These are phyloP conservation scores for Solanum peruvianum DNA, from an alignment of 257 asterid species.

Conservation along the genomic window DNA sequence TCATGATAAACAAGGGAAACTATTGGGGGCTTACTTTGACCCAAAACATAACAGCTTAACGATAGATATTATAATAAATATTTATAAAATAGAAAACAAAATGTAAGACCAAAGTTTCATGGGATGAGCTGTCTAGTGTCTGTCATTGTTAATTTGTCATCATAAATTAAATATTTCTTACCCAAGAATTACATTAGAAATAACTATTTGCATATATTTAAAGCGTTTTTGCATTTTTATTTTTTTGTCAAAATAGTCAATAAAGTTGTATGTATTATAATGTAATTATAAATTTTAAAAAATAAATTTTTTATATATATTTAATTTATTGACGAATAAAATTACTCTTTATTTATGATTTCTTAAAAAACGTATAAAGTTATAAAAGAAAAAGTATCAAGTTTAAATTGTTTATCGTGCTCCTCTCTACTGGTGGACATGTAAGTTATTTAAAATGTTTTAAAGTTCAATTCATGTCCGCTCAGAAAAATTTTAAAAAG, in stretches of 20 bases:
- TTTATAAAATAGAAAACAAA: not conserved
- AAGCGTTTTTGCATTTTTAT: not conserved
- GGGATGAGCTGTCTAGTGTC: not conserved
- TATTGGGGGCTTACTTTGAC: not conserved
- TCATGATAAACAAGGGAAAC: not conserved
- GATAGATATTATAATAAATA: not conserved
- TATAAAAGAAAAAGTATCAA: too few species aligned
- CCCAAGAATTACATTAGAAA: not conserved
- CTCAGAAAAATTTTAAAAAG: not conserved
- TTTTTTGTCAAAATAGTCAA: not conserved
- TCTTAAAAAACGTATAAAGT: too few species aligned
- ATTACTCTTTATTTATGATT: too few species aligned
- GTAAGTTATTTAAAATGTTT: not conserved
- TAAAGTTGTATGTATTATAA: not conserved
- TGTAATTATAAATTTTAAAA: not conserved
- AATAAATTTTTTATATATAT: too few species aligned
- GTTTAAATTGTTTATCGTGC: not conserved
- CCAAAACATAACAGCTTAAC: not conserved
- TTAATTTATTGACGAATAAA: not conserved
- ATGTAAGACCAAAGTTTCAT: not conserved
- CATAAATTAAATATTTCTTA: not conserved
- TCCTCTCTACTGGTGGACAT: not conserved
- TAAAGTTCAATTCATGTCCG: not conserved
- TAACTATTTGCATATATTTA: not conserved
- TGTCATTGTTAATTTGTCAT: not conserved